Conservation (phyloP, 2,329 filamentous ascomycete species). For the Xylariaceae sp. region DNA sequence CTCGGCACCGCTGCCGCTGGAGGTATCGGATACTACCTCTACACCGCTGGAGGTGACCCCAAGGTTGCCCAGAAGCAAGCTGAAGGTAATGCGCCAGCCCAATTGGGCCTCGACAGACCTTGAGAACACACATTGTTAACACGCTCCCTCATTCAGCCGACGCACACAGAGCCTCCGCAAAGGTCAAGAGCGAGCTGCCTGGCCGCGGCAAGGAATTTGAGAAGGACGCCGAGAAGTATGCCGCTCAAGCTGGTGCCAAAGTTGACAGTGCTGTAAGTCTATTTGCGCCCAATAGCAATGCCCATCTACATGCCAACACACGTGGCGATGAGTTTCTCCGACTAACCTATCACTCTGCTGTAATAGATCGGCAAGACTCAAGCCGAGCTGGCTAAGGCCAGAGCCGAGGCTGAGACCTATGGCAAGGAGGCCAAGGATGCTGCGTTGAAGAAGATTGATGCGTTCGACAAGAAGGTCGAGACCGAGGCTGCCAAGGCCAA, state of each 20-base stretch:
- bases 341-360: not conserved
- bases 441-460: slow-evolving; percentile 69
- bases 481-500: slow-evolving; percentile 77
- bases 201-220: slow-evolving; percentile 59
- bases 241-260: slow-evolving; percentile 59
- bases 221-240: slow-evolving; percentile 60
- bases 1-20: slow-evolving; percentile 60
- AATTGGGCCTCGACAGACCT: not conserved
- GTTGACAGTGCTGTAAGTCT: slow-evolving; percentile 64
- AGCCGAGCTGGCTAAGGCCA: slow-evolving; percentile 57
- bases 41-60: slow-evolving; percentile 75
- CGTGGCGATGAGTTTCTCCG: not conserved
- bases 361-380: slow-evolving; percentile 61
- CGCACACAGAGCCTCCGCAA: slow-evolving; percentile 63
- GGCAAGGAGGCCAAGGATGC: slow-evolving; percentile 61
- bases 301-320: not conserved
- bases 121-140: not conserved
- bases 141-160: slow-evolving; percentile 57
- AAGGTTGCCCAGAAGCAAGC: slow-evolving; percentile 82
- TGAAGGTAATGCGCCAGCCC: slow-evolving; percentile 56
- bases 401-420: slow-evolving; percentile 56
- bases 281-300: not conserved
- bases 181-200: slow-evolving; percentile 63
- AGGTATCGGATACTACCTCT: slow-evolving; percentile 85
- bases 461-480: slow-evolving; percentile 79